Evolutionary conservation across 352 stramenopile genomes (phyloP), one percentile per base, ranked within the genome.

Genomic region (Globisporangium rhizosaccharum): DNA sequence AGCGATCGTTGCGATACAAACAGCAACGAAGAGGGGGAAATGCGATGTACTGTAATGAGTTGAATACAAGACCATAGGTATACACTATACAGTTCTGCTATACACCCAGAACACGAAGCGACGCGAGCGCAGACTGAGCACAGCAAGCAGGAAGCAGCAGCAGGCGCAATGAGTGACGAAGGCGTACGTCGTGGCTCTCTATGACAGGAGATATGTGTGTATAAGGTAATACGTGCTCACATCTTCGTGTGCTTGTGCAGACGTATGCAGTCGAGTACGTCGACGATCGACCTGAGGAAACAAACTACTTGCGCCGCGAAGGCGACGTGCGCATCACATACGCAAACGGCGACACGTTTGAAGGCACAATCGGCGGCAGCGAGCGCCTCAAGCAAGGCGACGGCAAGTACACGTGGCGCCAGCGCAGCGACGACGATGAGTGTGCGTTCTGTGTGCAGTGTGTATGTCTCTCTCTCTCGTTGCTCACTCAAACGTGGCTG

Each of bases 311-410:
- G 59, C 82, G 75, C 49, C 74, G 88, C 15, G 75, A 92, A 42
- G 90, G 90, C 23, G 71, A 88, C 37, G 87, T 94, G 57, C 87
- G 85, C 59, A 92, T 97, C 65, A 87, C 81, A 25, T 98, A 98
- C 64, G 61, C 81, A 10, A 96, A 96, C 57, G 88, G 91, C 49
- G 85, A 93, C 62, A 93, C 82, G n/a, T 98, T 94, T 58, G 91
- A 96, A 76, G 92, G 90, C 20, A 68, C 68, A 1, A 91, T 97
- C 49, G 36, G 17, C 1, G 85, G 88, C 42, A 65, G 65, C 9
- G 75, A 94, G 20, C 75, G 73, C 33, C 65, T 90, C 42, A 97
- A 96, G 67, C 84, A 97, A 37, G 91, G 90, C 0, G 64, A 79
- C 12, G 87, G 87, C 14, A 96, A 89, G 55, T 97, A 96, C 69